phyloP scores from a whole-genome alignment of 192 early-diverging fungal species.

The Podila verticillata region DNA sequence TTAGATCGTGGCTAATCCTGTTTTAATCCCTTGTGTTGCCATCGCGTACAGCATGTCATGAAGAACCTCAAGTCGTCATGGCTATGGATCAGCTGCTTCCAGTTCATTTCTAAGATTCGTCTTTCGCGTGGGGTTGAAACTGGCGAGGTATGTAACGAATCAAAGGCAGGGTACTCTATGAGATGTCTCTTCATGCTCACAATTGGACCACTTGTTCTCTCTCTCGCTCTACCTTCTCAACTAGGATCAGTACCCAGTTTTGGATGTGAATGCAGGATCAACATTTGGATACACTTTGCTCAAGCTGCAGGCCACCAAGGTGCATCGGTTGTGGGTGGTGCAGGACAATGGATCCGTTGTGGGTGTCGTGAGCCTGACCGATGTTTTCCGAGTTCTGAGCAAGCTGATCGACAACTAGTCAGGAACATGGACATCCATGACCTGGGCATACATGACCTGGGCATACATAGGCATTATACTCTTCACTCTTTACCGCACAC shows the following conservation, averaged over 20 bases:
- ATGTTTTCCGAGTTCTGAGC: conserved; percentile 72
- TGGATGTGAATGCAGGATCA: conserved; percentile 75
- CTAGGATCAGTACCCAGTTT: conserved; percentile 74
- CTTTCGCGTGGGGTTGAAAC: conserved; percentile 25
- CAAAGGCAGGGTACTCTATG: not conserved
- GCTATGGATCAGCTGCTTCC: conserved; percentile 47
- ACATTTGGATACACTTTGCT: conserved; percentile 76
- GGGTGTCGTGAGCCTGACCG: conserved; percentile 84
- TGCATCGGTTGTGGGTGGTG: conserved; percentile 84
- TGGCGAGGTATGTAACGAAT: conserved; percentile 9
- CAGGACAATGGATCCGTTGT: conserved; percentile 59
- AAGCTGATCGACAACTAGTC: conserved; percentile 14
- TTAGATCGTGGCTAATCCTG: not conserved
- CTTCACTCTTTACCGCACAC: no score
- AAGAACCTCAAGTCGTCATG: conserved; percentile 44
- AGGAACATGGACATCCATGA: not conserved
- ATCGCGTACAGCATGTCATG: conserved; percentile 21
- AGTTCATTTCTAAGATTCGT: conserved; percentile 39
- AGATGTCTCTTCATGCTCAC: no score
- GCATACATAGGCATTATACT: no score
- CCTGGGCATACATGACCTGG: not conserved
- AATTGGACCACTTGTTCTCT: no score
- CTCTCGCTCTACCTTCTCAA: not conserved
- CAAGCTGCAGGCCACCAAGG: conserved; percentile 82
- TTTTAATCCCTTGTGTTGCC: not conserved